Evolutionary conservation across 176 grass and related monocot species (phyloP), one percentile per base, ranked within the genome.

Genomic region (Triticum dicoccoides): DNA sequence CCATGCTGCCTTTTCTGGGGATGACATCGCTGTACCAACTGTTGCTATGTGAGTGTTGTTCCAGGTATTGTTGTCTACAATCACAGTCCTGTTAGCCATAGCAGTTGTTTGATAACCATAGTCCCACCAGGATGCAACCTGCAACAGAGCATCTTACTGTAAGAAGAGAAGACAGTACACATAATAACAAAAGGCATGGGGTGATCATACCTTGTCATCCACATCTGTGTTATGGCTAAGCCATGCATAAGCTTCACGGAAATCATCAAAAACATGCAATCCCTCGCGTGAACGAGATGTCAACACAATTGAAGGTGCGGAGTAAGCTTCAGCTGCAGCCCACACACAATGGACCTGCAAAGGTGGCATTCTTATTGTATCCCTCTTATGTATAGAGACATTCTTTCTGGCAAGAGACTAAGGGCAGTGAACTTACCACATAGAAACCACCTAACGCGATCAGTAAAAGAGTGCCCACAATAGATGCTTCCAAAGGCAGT

Each of bases 81-180:
- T 99, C 56, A 99, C 97, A 63, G 97, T 99, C 71, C 97, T 88
- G 78, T 99, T 99, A 66, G 97, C 97, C 97, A 99, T 99, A 63
- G 97, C 97, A 80, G 94, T 99, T 85, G 97, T 99, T 93, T 99
- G 97, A 80, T 99, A 99, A 80, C 97, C 97, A 82, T 99, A 99
- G 71, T 99, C 97, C 97, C 97, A 99, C 97, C 97, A 99, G 69
- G 97, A 99, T 24, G 97, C 97, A 68, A 99, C 97, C 97, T 99
- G 65, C 29, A 91, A 42, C 11, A 33, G 64, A 91, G 17, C 23
- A 77, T 58, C 71, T 73, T 63, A 70, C 20, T 73, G 13, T 85
- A 69, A 91, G 71, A 29, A 65, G 20, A 71, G 69, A 75, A 65
- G 8, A 25, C 65, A 82, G 77, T 61, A 6, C 82, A 78, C 25